Percentiles rank a stretch among this genome's conserved stretches.
Conservation (phyloP, 1,284 basidiomycete species). For the Pyrrhoderma lamaoense region DNA sequence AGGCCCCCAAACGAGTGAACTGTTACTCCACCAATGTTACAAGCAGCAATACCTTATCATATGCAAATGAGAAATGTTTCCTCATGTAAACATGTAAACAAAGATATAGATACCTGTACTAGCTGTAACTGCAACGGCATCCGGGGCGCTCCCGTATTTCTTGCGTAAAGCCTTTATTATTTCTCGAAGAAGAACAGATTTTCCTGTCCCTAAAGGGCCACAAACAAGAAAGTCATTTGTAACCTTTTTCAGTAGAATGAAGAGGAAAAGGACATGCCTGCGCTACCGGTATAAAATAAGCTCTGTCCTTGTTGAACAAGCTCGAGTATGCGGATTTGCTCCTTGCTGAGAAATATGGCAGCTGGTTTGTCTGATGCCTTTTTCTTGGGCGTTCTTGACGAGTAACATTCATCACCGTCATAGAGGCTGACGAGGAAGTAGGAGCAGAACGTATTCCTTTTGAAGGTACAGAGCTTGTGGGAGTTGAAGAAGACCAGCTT, state of each 20-base stretch:
- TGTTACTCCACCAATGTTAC: constrained; percentile 91
- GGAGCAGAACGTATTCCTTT: neutral
- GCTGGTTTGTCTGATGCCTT: constrained; percentile 33
- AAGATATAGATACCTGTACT: constrained; percentile 43
- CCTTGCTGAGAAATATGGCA: constrained; percentile 61
- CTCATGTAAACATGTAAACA: neutral
- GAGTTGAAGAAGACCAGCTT: constrained; percentile 2
- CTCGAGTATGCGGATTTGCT: constrained; percentile 77
- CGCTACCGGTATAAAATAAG: constrained; percentile 97
- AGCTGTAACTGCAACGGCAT: constrained; percentile 51
- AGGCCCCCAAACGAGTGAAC: constrained; percentile 92
- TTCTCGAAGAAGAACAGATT: constrained; percentile 88
- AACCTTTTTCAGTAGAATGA: constrained; percentile 16
- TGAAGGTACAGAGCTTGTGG: neutral
- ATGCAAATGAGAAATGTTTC: constrained; percentile 24
- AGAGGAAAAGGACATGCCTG: constrained; percentile 52
- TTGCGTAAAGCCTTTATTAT: constrained; percentile 58
- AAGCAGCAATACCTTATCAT: constrained; percentile 84
- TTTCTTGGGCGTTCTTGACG: constrained; percentile 4
- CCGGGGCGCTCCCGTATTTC: constrained; percentile 34
- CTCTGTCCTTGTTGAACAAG: constrained; percentile 68
- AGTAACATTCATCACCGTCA: constrained; percentile 13
- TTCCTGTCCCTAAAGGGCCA: constrained; percentile 70
- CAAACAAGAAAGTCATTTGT: neutral
- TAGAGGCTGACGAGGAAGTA: constrained; percentile 9